These are phyloP conservation scores for Rhodofomes roseus DNA, from an alignment of 1,284 basidiomycete species.

Conservation along the genomic window DNA sequence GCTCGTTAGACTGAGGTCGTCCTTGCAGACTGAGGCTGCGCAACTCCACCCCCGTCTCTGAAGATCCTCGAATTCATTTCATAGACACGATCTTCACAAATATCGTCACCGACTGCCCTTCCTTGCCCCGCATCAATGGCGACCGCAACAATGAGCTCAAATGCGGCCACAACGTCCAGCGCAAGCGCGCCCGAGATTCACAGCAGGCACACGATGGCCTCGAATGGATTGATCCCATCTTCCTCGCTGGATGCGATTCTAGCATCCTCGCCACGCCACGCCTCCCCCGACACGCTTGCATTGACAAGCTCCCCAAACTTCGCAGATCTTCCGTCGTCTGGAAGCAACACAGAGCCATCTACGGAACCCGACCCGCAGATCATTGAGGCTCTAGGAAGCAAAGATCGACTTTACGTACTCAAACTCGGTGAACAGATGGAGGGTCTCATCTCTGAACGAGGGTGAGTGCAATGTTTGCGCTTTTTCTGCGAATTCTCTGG, in stretches of 20 bases:
- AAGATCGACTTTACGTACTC: conserved; percentile 80
- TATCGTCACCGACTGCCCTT: neutral
- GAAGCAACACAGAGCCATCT: conserved; percentile 11
- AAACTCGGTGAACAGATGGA: conserved; percentile 83
- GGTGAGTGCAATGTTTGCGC: conserved; percentile 38
- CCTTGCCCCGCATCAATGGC: conserved; percentile 13
- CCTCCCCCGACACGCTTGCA: conserved; percentile 15
- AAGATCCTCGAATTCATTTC: conserved; percentile 8
- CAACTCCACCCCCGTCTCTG: conserved; percentile 11
- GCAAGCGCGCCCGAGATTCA: conserved; percentile 22
- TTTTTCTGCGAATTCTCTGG: neutral
- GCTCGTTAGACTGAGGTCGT: conserved; percentile 10
- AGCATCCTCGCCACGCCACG: conserved; percentile 15
- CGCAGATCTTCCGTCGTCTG: conserved; percentile 9
- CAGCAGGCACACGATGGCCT: conserved; percentile 14
- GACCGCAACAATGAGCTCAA: conserved; percentile 16
- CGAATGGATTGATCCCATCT: conserved; percentile 18
- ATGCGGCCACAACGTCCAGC: conserved; percentile 17
- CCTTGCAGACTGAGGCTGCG: conserved; percentile 19
- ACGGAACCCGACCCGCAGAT: conserved; percentile 70
- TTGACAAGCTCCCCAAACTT: conserved; percentile 8
- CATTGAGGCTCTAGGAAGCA: conserved; percentile 78
- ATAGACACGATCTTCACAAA: neutral
- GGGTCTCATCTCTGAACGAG: conserved; percentile 65
- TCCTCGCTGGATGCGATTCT: conserved; percentile 20